Base-by-base conservation (phyloP, 345 rosid species). In the Gossypium turneri region DNA sequence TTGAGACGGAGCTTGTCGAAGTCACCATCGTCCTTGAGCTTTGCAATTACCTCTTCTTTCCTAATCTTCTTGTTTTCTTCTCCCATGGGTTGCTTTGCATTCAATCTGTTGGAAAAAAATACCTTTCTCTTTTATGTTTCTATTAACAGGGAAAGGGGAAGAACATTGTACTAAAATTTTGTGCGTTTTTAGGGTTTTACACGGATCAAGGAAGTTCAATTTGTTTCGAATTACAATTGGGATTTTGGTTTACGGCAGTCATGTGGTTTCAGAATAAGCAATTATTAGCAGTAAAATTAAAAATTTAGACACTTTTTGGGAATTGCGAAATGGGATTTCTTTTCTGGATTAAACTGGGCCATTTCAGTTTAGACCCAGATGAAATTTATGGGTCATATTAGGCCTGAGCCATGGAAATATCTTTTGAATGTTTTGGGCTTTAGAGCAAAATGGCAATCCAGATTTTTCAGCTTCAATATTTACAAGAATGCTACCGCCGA, bases 1-100 rank as follows among this genome's bases (percentile, higher is more conserved):
- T 84, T 79, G 83, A 90, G 94, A 75, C 97, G 98, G 76, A 94
- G 98, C 47, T 86, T 84, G 80, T 91, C 97, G 68, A 91, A 91
- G 77, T 89, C 92, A 12, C 93, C 93, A 65, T 92, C 97, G 76
- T 92, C 97, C 73, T 89, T 94, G 50, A 94, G 91, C 80, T 91
- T 92, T 22, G 84, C 79, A 15, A 94, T 85, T 6, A 94, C 94
- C 22, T 89, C 89, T 55, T 87, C 97, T 78, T 89, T 92, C 81
- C 82, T 84, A 27, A 87, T 50, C 70, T 61, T 77, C 75, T 41
- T 63, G 25, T 41, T 50, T 9, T 44, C 70, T 50, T 75, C 62
- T 67, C 73, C 72, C 64, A 67, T 75, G 8, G 19, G 15, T 2
- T 52, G 44, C 78, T 45, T 43, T 16, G 53, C 70, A 48, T 45